A percentile compares a stretch with the other conserved stretches of the same genome.
Conservation (phyloP, 1,139 yeast genomes). For the Scheffersomyces segobiensis region DNA sequence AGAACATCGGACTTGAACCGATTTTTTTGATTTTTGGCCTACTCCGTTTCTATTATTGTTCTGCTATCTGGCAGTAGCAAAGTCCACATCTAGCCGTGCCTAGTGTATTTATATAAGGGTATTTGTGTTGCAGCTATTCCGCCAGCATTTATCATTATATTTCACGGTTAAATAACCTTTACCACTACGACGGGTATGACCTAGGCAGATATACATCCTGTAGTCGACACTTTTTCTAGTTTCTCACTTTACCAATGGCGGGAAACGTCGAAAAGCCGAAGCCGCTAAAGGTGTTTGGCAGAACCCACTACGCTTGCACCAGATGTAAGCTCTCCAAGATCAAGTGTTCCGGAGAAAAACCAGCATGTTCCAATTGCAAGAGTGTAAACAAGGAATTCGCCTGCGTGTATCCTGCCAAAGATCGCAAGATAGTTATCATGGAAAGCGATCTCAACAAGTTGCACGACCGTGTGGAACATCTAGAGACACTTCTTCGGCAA, state of each 20-base stretch:
- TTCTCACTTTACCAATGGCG: not conserved
- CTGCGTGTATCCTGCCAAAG: slow-evolving; percentile 51
- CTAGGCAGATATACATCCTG: not conserved
- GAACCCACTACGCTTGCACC: slow-evolving; percentile 44
- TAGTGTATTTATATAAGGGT: not conserved
- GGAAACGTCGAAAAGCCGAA: slow-evolving; percentile 26
- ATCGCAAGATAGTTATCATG: slow-evolving; percentile 51
- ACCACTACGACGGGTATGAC: slow-evolving; percentile 5
- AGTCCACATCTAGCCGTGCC: not conserved
- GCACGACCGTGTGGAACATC: slow-evolving; percentile 38
- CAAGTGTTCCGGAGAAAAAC: slow-evolving; percentile 45
- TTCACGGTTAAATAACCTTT: not conserved
- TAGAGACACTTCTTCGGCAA: slow-evolving; percentile 21
- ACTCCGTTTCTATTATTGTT: not conserved
- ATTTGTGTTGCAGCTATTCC: not conserved
- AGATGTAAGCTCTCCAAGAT: slow-evolving; percentile 41
- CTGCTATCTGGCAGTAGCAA: not conserved
- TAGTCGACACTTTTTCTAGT: not conserved
- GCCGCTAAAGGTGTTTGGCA: slow-evolving; percentile 42
- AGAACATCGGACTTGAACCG: not conserved
- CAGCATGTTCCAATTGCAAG: slow-evolving; percentile 42
- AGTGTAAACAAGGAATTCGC: slow-evolving; percentile 30
- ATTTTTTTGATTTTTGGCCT: not conserved
- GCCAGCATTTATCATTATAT: not conserved
- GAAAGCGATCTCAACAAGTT: slow-evolving; percentile 50